Evolutionary conservation across 805 yeast genomes (phyloP), one percentile per base, ranked within the genome.

Genomic region (Pichia deserticola): DNA sequence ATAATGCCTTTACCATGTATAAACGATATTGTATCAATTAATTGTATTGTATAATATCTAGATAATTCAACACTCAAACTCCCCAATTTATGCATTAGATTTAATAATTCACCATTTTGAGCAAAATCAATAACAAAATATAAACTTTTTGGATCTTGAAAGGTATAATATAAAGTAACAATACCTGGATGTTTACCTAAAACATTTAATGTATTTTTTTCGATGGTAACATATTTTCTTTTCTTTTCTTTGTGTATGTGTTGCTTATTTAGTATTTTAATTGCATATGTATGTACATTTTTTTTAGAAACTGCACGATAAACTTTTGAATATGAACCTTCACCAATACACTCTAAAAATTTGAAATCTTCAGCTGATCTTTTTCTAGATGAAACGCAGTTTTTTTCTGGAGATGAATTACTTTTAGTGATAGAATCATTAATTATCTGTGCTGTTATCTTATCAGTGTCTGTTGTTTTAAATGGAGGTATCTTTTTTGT

Each of bases 61-160:
- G 89, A 73, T 56, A 93, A 82, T 3, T 68, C 66, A 60, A 89
- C 95, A 60, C 84, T 82, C 36, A 92, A 70, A 2, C 89, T 80
- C 8, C 96, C 96, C 55, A 78, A 71, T 59, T 80, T 82, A 53
- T 90, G 81, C 47, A 93, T 82, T 47, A 92, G 73, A 1, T 89
- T 79, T 36, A 93, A 73, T 45, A 93, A 70, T 66, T 93, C 99
- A n/a, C 99, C 99, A 59, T 89, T 88, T 51, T 92, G 85, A 2
- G 98, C 98, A 62, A 82, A 86, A 66, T 93, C 98, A 48, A 93
- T 77, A 36, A 92, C 99, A 65, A 90, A 93, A 63, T 89, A 93
- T 37, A 93, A 71, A 35, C 89, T 83, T 51, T 81, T 77, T 42
- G 86, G 88, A 65, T 93, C 99, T 66, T 93, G 99, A 68, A 93